A percentile compares a stretch with the other conserved stretches of the same genome.
Conservation (phyloP, 2,329 filamentous ascomycete species). For the Sphaerostilbella broomeana region DNA sequence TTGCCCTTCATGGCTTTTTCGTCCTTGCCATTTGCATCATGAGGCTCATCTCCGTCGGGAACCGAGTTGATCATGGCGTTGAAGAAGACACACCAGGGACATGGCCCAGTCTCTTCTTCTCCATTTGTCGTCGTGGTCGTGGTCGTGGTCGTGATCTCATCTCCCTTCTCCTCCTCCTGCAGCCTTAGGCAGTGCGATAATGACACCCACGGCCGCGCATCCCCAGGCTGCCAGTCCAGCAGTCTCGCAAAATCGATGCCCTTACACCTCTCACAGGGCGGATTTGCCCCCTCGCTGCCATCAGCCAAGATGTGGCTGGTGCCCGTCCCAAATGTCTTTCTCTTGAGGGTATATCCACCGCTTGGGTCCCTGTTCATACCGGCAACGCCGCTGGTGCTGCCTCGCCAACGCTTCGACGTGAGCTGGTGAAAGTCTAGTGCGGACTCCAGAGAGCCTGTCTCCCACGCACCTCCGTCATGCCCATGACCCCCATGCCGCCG, state of each 20-base stretch:
- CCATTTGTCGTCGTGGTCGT: background rate
- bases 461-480: constrained; percentile 13
- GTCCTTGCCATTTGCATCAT: constrained; percentile 3
- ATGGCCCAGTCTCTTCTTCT: constrained; percentile 13
- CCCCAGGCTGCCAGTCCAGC: constrained; percentile 30
- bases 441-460: constrained; percentile 17
- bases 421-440: constrained; percentile 31
- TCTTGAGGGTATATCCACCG: constrained; percentile 6
- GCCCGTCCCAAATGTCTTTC: constrained; percentile 16
- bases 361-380: constrained; percentile 10
- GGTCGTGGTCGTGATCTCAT: background rate
- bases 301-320: constrained; percentile 25
- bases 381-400: constrained; percentile 14
- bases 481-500: constrained; percentile 21
- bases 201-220: constrained; percentile 31
- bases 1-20: constrained; percentile 18
- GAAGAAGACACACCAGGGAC: constrained; percentile 35
- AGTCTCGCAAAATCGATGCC: constrained; percentile 31
- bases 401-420: constrained; percentile 18
- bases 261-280: constrained; percentile 27
- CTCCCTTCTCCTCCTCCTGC: constrained; percentile 1
- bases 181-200: constrained; percentile 23
- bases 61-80: constrained; percentile 27
- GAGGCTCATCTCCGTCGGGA: constrained; percentile 19
- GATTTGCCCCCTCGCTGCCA: constrained; percentile 14